Evolutionary conservation across 179 eudicot genomes (phyloP).

Genomic region (Carnegiea gigantea): DNA sequence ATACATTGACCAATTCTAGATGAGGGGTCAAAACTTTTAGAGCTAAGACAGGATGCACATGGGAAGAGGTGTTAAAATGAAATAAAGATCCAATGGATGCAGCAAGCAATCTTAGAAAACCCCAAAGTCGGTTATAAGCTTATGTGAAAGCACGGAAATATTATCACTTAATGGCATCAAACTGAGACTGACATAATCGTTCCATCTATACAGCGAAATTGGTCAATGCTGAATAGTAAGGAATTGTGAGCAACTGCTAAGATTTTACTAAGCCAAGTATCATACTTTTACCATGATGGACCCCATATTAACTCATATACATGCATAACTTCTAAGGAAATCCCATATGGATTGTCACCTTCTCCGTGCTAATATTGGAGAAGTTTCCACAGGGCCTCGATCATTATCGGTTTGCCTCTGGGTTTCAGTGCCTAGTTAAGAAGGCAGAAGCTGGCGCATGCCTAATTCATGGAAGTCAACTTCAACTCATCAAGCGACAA

Average conservation of each 20-base stretch:
- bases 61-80: not conserved
- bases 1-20: too few relatives aligned
- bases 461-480: not conserved
- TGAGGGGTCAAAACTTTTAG: not conserved
- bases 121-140: not conserved
- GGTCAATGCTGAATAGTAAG: not conserved
- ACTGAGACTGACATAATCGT: not conserved
- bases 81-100: not conserved
- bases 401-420: not conserved
- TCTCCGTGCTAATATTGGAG: not conserved
- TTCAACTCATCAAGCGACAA: not conserved
- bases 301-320: not conserved
- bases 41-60: not conserved
- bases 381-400: not conserved
- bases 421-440: not conserved
- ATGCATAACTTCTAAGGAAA: not conserved
- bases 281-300: not conserved
- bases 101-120: not conserved
- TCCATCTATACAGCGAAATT: not conserved
- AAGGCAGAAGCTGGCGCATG: not conserved
- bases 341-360: not conserved
- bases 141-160: not conserved
- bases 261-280: not conserved
- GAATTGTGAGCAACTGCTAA: not conserved
- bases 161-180: too few relatives aligned